phyloP scores from a whole-genome alignment of 192 early-diverging fungal genomes.

The Linnemannia elongata region DNA sequence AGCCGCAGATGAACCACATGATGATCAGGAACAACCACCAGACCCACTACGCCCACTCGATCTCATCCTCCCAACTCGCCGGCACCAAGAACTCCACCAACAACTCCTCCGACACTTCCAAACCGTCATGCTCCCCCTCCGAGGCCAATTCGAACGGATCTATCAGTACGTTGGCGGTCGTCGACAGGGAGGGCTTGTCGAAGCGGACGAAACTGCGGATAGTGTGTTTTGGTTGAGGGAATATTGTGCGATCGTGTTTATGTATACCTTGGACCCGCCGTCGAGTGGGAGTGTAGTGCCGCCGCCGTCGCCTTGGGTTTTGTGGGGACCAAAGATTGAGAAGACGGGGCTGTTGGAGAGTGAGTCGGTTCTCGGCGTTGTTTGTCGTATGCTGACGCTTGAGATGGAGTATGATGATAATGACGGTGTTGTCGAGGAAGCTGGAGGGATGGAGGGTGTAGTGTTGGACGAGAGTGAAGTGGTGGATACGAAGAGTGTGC shows the following conservation, averaged over 20 bases:
- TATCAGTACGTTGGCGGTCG: conserved; percentile 41
- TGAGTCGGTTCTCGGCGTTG: conserved; percentile 27
- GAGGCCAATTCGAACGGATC: conserved; percentile 31
- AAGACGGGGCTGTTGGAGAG: conserved; percentile 16
- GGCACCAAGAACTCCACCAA: conserved; percentile 19
- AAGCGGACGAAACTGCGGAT: conserved; percentile 20
- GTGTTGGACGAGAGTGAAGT: neutral
- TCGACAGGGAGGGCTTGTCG: conserved; percentile 1
- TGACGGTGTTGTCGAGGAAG: neutral
- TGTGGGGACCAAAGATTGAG: conserved; percentile 7
- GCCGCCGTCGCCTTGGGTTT: neutral
- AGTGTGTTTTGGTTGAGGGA: conserved; percentile 40
- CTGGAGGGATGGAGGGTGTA: neutral
- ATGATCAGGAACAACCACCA: neutral
- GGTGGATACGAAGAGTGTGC: neutral
- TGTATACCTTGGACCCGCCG: conserved; percentile 16
- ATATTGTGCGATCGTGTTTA: conserved; percentile 37
- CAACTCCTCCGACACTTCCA: conserved; percentile 29
- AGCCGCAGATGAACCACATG: neutral
- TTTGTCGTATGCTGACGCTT: conserved; percentile 42
- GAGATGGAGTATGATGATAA: conserved; percentile 36
- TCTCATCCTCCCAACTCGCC: conserved; percentile 25
- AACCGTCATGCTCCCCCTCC: conserved; percentile 7
- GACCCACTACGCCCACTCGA: neutral
- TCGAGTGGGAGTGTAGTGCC: neutral